A percentile compares a stretch with the other conserved stretches of the same genome.
These are phyloP conservation scores for Gnaphalium uliginosum DNA, from an alignment of 129 eudicot genomes.

Conservation along the genomic window DNA sequence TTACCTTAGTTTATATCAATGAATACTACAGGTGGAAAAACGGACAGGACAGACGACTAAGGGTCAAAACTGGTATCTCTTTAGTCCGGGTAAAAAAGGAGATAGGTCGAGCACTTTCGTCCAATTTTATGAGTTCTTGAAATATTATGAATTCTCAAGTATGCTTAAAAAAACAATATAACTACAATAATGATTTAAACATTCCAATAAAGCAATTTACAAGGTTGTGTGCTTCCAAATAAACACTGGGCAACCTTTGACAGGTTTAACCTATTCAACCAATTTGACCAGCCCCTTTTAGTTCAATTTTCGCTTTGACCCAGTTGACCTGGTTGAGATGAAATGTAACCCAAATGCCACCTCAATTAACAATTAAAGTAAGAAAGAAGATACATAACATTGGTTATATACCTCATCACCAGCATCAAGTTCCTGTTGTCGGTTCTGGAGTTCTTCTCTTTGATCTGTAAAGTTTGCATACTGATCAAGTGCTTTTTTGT, in stretches of 20 bases:
- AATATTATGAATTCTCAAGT: too few species aligned
- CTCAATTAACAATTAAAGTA: not conserved
- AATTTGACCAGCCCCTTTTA: not conserved
- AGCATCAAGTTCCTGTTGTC: conserved; percentile 94
- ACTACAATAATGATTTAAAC: too few species aligned
- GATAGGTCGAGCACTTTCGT: too few species aligned
- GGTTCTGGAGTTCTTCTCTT: conserved; percentile 85
- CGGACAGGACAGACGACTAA: too few species aligned
- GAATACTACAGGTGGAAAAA: too few species aligned
- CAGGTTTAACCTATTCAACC: not conserved
- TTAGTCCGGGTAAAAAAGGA: too few species aligned
- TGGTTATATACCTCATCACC: conserved; percentile 80
- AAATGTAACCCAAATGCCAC: not conserved
- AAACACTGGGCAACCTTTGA: not conserved
- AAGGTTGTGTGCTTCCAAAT: not conserved
- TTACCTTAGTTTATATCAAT: not conserved
- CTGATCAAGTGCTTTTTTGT: conserved; percentile 99
- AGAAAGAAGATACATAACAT: conserved; percentile 4
- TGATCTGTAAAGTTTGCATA: conserved; percentile 96
- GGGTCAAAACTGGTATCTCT: not conserved
- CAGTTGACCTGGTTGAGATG: not conserved
- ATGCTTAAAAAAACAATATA: too few species aligned
- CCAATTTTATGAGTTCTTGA: too few species aligned
- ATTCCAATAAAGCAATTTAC: too few species aligned
- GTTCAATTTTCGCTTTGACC: not conserved